Evolutionary conservation across 2,329 filamentous ascomycete genomes (phyloP).

Genomic region (Xylariales sp.): DNA sequence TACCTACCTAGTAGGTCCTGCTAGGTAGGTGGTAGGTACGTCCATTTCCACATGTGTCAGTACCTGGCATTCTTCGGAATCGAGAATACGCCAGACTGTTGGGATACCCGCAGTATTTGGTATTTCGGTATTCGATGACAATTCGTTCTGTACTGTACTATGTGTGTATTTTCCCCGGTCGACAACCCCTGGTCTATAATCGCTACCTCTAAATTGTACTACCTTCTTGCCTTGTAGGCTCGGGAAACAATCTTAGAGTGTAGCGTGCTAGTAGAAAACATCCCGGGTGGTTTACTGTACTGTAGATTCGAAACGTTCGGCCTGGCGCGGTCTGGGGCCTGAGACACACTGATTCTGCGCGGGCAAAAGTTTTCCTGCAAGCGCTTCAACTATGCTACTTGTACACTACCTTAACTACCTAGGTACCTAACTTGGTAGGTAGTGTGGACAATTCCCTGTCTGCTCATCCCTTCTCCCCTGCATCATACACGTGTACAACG

Average conservation of each 20-base stretch:
- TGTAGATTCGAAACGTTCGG: slow-evolving; percentile 32
- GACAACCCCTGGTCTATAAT: neutral
- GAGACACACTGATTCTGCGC: slow-evolving; percentile 21
- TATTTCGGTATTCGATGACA: neutral
- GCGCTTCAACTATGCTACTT: neutral
- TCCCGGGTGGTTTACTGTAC: neutral
- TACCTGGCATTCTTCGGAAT: neutral
- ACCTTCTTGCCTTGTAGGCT: neutral
- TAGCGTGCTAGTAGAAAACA: neutral
- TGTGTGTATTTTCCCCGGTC: neutral
- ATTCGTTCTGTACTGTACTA: neutral
- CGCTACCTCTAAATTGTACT: neutral
- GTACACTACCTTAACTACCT: too few species aligned
- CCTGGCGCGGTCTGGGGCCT: slow-evolving; percentile 9
- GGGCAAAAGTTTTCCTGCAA: slow-evolving; percentile 28
- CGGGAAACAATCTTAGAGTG: neutral
- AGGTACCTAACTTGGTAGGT: too few species aligned
- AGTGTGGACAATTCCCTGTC: neutral
- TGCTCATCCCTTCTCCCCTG: neutral
- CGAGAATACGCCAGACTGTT: neutral
- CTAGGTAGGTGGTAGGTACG: neutral
- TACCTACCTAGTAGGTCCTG: too few species aligned
- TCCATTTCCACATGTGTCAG: slow-evolving; percentile 9
- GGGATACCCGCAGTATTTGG: neutral
- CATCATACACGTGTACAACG: slow-evolving; percentile 16